A percentile compares a stretch with the other conserved stretches of the same genome.
Conservation (phyloP, 768 basidiomycete species). For the Clitopilus hobsonii region DNA sequence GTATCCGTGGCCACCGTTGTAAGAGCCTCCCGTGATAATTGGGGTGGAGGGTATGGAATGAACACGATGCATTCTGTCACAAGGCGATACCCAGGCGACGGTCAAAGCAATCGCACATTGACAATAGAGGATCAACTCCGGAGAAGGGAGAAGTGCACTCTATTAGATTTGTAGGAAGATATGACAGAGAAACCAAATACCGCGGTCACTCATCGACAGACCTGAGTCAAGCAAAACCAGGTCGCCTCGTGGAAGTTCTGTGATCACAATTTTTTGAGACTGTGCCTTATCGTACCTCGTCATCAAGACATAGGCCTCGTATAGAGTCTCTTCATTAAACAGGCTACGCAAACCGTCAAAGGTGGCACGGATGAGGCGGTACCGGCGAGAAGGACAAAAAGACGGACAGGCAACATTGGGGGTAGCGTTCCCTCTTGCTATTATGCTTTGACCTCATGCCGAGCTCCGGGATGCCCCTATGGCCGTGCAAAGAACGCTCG, state of each 20-base stretch:
- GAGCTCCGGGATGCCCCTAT: background rate
- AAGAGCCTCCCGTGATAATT: too few relatives aligned
- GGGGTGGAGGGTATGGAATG: background rate
- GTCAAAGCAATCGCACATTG: background rate
- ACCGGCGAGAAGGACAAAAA: background rate
- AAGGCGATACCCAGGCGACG: background rate
- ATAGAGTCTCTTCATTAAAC: background rate
- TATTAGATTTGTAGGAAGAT: background rate
- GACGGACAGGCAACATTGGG: too few relatives aligned
- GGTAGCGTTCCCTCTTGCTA: background rate
- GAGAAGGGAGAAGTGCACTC: background rate
- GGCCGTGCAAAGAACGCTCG: background rate
- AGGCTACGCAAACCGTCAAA: background rate
- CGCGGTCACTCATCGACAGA: background rate
- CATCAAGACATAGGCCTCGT: background rate
- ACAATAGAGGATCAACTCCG: constrained; percentile 1
- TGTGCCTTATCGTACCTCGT: background rate
- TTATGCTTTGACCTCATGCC: background rate
- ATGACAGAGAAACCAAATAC: background rate
- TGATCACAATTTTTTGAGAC: too few relatives aligned
- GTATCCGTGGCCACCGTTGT: too few relatives aligned
- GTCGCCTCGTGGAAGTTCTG: background rate
- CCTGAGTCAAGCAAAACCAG: background rate
- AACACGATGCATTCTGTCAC: background rate
- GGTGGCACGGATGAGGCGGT: background rate